Percentiles rank a stretch among this genome's conserved stretches.
These are phyloP conservation scores for Maudiozyma humilis DNA, from an alignment of 1,139 yeast genomes.

Conservation along the genomic window DNA sequence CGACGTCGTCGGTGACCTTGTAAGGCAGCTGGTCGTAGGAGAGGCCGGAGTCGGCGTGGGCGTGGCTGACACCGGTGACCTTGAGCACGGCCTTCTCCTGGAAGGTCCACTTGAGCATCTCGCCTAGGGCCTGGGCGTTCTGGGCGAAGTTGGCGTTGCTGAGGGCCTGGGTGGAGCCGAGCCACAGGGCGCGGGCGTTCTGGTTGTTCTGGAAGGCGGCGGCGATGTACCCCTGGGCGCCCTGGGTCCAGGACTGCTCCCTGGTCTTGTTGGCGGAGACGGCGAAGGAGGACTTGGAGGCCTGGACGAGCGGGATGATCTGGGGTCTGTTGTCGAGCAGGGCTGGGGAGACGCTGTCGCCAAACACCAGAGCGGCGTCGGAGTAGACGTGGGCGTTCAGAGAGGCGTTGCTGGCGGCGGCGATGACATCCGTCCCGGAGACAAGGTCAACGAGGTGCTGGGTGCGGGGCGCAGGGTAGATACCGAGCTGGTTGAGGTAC, in stretches of 20 bases:
- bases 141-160: conserved; percentile 27
- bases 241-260: conserved; percentile 66
- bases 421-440: not conserved
- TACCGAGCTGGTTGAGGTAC: conserved; percentile 73
- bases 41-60: conserved; percentile 38
- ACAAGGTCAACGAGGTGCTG: conserved; percentile 52
- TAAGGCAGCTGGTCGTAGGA: conserved; percentile 44
- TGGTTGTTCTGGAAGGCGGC: conserved; percentile 78
- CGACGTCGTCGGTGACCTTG: conserved; percentile 63
- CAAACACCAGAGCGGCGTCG: no score
- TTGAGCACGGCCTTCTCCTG: conserved; percentile 60
- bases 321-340: conserved; percentile 51
- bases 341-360: conserved; percentile 42
- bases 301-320: conserved; percentile 62
- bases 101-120: conserved; percentile 66
- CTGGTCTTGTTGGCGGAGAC: conserved; percentile 34
- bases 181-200: conserved; percentile 76
- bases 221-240: conserved; percentile 67
- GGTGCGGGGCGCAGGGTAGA: conserved; percentile 74
- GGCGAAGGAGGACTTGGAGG: conserved; percentile 59
- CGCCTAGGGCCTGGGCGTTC: conserved; percentile 37
- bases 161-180: conserved; percentile 58
- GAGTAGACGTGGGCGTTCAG: no score
- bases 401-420: not conserved
- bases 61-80: conserved; percentile 41